These are phyloP conservation scores for Phytopythium chamaehyphon DNA, from an alignment of 352 stramenopile species.

Conservation along the genomic window DNA sequence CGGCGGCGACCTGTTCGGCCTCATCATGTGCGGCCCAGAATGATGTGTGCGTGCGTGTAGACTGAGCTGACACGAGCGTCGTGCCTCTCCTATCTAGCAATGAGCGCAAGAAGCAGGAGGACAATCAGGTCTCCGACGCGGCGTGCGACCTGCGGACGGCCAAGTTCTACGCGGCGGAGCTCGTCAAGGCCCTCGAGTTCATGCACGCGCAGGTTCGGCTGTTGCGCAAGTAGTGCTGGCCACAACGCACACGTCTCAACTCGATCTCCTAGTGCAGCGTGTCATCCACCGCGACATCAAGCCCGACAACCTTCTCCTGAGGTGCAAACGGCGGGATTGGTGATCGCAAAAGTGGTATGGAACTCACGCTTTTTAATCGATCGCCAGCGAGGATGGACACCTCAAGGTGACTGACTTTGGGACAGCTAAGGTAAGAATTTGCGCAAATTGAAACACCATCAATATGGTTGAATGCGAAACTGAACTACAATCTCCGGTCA, in stretches of 20 bases:
- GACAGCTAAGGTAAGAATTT: slow-evolving; percentile 59
- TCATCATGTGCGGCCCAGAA: slow-evolving; percentile 59
- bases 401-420: slow-evolving; percentile 91
- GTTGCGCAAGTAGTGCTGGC: neutral
- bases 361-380: neutral
- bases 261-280: slow-evolving; percentile 42
- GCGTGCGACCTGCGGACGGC: slow-evolving; percentile 77
- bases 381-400: slow-evolving; percentile 58
- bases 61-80: neutral
- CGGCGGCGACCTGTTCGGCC: slow-evolving; percentile 70
- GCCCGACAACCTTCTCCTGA: slow-evolving; percentile 88
- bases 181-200: slow-evolving; percentile 92
- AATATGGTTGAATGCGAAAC: no score
- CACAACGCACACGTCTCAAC: neutral
- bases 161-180: slow-evolving; percentile 91
- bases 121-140: slow-evolving; percentile 45
- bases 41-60: neutral
- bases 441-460: neutral
- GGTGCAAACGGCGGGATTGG: slow-evolving; percentile 8
- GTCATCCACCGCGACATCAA: slow-evolving; percentile 97
- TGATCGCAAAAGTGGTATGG: neutral
- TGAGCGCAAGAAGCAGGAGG: slow-evolving; percentile 51
- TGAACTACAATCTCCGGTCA: no score
- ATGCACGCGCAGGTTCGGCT: slow-evolving; percentile 85
- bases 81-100: slow-evolving; percentile 14